phyloP scores from a whole-genome alignment of 805 yeast species.

The Zygoascus biomembranicola region DNA sequence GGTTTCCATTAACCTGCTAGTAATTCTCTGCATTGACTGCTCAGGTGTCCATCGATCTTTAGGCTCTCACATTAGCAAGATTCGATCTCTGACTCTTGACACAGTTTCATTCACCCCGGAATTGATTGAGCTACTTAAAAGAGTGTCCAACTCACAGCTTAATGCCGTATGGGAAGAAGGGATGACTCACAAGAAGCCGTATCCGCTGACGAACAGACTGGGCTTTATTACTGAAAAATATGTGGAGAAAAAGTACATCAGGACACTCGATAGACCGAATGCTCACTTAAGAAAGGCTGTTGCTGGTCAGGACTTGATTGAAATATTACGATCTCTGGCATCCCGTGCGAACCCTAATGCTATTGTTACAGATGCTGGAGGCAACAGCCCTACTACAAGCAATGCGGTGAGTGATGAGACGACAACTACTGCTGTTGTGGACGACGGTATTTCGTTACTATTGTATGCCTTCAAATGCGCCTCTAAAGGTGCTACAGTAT shows the following conservation, averaged over 20 bases:
- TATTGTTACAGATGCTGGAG: conserved; percentile 7
- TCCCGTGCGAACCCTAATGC: conserved; percentile 32
- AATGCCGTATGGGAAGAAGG: conserved; percentile 56
- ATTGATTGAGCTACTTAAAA: conserved; percentile 45
- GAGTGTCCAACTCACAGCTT: conserved; percentile 45
- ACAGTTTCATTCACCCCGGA: conserved; percentile 50
- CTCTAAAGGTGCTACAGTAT: conserved; percentile 19
- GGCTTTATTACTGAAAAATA: conserved; percentile 64
- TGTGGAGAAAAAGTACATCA: conserved; percentile 40
- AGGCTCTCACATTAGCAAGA: conserved; percentile 74
- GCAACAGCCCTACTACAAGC: conserved; percentile 1
- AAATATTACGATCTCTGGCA: conserved; percentile 29
- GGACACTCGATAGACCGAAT: conserved; percentile 27
- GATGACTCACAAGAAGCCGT: conserved; percentile 2
- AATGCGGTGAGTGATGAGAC: conserved; percentile 1
- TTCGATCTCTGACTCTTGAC: conserved; percentile 72
- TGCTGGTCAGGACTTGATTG: conserved; percentile 23
- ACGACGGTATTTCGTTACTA: conserved; percentile 25
- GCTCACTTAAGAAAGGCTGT: conserved; percentile 29
- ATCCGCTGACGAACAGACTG: conserved; percentile 30
- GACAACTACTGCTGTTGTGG: conserved; percentile 1
- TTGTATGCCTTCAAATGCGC: conserved; percentile 27
- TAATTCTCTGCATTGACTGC: conserved; percentile 73
- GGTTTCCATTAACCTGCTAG: conserved; percentile 70
- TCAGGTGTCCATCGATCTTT: conserved; percentile 82